Evolutionary conservation across 2,329 filamentous ascomycete species (phyloP).

Genomic region (Nannizziopsis arthrosporioides): DNA sequence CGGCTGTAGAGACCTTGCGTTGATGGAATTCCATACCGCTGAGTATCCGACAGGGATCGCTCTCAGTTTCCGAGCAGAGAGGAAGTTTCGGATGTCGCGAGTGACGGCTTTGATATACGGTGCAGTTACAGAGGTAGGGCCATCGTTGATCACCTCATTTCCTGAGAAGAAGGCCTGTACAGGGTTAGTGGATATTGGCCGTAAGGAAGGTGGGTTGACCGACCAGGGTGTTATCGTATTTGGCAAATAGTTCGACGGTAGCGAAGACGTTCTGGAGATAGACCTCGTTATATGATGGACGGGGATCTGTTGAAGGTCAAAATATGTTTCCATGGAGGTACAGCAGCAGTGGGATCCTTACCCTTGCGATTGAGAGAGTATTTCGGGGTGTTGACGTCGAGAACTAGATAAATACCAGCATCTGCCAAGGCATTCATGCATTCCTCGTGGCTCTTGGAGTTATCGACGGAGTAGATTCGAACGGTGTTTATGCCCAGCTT

Average conservation of each 20-base stretch:
- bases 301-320: constrained; percentile 40
- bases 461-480: constrained; percentile 87
- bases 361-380: constrained; percentile 70
- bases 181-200: neutral
- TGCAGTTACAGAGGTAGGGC: constrained; percentile 52
- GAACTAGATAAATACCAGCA: constrained; percentile 81
- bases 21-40: constrained; percentile 27
- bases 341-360: neutral
- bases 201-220: neutral
- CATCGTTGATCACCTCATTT: constrained; percentile 67
- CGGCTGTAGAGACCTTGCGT: neutral
- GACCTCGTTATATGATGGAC: constrained; percentile 67
- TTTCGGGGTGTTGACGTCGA: constrained; percentile 81
- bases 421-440: constrained; percentile 74
- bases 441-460: constrained; percentile 64
- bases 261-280: constrained; percentile 82
- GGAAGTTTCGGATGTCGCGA: constrained; percentile 63
- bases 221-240: constrained; percentile 68
- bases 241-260: constrained; percentile 70
- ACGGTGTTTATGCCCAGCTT: constrained; percentile 81
- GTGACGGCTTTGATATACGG: constrained; percentile 69
- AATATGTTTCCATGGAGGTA: neutral
- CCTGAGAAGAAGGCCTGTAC: constrained; percentile 61
- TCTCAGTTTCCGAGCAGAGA: constrained; percentile 51
- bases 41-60: constrained; percentile 63